These are phyloP conservation scores for Aspergillus bridgeri DNA, from an alignment of 495 filamentous ascomycete species.

Conservation along the genomic window DNA sequence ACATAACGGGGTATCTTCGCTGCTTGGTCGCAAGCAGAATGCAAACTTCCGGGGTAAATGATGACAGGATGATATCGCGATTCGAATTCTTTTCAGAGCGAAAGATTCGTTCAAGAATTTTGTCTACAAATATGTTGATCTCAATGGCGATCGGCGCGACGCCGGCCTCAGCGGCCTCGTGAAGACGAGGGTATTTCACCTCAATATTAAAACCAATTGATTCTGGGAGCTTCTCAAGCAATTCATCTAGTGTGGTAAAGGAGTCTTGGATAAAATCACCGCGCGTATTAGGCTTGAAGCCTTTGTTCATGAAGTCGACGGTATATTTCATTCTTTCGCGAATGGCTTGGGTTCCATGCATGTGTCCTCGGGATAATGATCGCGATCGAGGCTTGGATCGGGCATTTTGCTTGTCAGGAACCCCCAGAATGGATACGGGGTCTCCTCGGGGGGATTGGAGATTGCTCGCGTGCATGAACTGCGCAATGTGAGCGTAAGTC, in stretches of 20 bases:
- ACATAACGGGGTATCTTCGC: conserved; percentile 36
- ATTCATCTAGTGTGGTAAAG: conserved; percentile 33
- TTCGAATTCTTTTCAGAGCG: conserved; percentile 3
- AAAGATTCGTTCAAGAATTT: conserved; percentile 29
- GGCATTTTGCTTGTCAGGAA: conserved; percentile 2
- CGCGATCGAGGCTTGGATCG: conserved; percentile 38
- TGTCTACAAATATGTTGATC: conserved; percentile 41
- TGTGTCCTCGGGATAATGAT: conserved; percentile 8
- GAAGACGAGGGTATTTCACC: conserved; percentile 38
- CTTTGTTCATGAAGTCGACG: conserved; percentile 28
- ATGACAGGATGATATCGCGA: conserved; percentile 37
- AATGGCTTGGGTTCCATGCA: conserved; percentile 12
- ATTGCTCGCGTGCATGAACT: conserved; percentile 27
- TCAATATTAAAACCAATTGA: conserved; percentile 37
- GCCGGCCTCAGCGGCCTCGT: conserved; percentile 34
- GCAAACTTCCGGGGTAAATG: conserved; percentile 44
- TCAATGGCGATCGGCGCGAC: conserved; percentile 35
- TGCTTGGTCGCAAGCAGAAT: conserved; percentile 40
- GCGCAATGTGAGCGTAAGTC: neutral
- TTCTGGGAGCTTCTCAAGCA: conserved; percentile 30
- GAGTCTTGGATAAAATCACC: conserved; percentile 34
- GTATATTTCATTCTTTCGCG: conserved; percentile 34
- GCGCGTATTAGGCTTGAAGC: conserved; percentile 36
- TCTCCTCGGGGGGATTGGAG: conserved; percentile 14
- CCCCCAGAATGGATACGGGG: neutral